These are phyloP conservation scores for Zarea fungicola DNA, from an alignment of 2,329 filamentous ascomycete genomes.

Conservation along the genomic window DNA sequence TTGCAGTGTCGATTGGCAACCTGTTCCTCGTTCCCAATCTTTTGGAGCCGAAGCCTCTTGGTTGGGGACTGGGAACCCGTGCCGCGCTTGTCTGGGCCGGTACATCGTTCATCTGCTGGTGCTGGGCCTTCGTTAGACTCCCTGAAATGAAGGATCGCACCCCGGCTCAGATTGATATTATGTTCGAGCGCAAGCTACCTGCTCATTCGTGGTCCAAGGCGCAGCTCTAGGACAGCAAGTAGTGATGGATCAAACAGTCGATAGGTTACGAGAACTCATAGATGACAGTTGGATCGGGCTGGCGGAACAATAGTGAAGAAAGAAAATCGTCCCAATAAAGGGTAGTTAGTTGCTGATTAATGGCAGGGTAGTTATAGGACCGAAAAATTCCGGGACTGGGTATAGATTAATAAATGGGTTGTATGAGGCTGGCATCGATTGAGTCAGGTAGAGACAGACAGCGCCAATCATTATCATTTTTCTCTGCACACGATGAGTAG, in stretches of 20 bases:
- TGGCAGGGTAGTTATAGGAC: not conserved
- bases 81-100: slow-evolving; percentile 19
- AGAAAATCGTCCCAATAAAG: too few relatives aligned
- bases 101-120: slow-evolving; percentile 11
- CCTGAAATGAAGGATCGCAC: slow-evolving; percentile 21
- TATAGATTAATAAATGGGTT: not conserved
- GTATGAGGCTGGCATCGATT: not conserved
- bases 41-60: slow-evolving; percentile 16
- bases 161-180: slow-evolving; percentile 18
- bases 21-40: slow-evolving; percentile 18
- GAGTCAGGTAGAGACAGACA: not conserved
- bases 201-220: slow-evolving; percentile 16
- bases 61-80: slow-evolving; percentile 18
- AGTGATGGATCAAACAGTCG: not conserved
- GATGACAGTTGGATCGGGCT: not conserved
- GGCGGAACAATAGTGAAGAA: not conserved
- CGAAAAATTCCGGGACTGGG: not conserved
- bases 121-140: slow-evolving; percentile 20
- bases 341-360: not conserved
- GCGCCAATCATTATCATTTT: not conserved
- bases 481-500: too few relatives aligned
- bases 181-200: slow-evolving; percentile 21
- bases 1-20: slow-evolving; percentile 17
- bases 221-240: slow-evolving; percentile 6
- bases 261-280: not conserved